Evolutionary conservation across 1,284 basidiomycete genomes (phyloP).

Genomic region (Schizopora paradoxa): DNA sequence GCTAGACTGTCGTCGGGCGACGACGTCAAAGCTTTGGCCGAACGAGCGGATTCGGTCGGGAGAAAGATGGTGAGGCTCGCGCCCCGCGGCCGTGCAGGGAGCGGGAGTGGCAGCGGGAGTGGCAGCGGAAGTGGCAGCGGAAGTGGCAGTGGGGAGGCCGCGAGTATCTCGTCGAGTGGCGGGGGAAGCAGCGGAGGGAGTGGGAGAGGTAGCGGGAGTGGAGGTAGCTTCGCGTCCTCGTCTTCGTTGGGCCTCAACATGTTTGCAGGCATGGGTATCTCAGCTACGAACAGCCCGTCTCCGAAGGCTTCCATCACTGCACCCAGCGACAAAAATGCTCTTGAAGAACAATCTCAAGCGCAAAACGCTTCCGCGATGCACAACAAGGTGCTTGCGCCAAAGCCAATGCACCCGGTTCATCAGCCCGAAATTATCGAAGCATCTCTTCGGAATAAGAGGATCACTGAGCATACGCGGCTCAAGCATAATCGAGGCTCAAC

Average conservation of each 20-base stretch:
- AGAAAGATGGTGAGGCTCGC: not conserved
- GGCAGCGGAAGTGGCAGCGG: slow-evolving; percentile 13
- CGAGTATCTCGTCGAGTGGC: slow-evolving; percentile 1
- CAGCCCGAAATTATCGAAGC: slow-evolving; percentile 4
- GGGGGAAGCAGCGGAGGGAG: too few relatives aligned
- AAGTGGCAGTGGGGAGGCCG: slow-evolving; percentile 8
- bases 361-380: too few relatives aligned
- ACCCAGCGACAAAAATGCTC: not conserved
- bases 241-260: slow-evolving; percentile 10
- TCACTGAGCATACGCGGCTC: not conserved
- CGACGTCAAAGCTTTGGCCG: slow-evolving; percentile 6
- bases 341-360: not conserved
- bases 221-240: slow-evolving; percentile 9
- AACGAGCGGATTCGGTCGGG: slow-evolving; percentile 6
- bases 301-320: not conserved
- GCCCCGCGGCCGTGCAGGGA: not conserved
- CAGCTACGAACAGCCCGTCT: slow-evolving; percentile 5
- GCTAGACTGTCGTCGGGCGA: slow-evolving; percentile 11
- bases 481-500: not conserved
- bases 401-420: slow-evolving; percentile 9
- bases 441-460: slow-evolving; percentile 3
- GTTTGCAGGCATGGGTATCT: slow-evolving; percentile 5
- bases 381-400: slow-evolving; percentile 13
- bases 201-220: too few relatives aligned
- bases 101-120: slow-evolving; percentile 5